These are phyloP conservation scores for Aspergillus quadricinctus DNA, from an alignment of 2,329 filamentous ascomycete species.

Conservation along the genomic window DNA sequence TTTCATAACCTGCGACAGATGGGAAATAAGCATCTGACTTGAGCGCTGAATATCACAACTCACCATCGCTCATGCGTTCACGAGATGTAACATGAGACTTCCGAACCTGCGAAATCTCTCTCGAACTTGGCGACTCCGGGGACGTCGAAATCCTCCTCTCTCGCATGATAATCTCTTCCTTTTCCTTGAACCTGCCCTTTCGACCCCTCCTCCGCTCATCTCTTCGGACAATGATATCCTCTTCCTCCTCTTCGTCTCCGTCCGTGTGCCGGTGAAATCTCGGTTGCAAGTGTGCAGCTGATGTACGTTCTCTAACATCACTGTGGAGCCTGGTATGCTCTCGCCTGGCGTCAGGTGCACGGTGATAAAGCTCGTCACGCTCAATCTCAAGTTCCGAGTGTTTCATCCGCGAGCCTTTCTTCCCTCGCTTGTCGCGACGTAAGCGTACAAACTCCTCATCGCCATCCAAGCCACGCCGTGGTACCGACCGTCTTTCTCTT, in stretches of 20 bases:
- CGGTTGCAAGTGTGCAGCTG: slow-evolving; percentile 6
- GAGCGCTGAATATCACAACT: slow-evolving; percentile 9
- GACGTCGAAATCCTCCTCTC: slow-evolving; percentile 29
- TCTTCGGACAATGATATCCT: slow-evolving; percentile 27
- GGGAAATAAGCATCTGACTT: not conserved
- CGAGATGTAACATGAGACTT: slow-evolving; percentile 70
- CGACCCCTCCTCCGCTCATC: slow-evolving; percentile 20
- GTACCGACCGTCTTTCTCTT: slow-evolving; percentile 5
- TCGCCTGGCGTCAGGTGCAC: not conserved
- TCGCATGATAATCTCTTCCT: slow-evolving; percentile 40
- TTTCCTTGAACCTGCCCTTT: slow-evolving; percentile 17
- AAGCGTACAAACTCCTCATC: slow-evolving; percentile 3
- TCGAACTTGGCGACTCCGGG: slow-evolving; percentile 50
- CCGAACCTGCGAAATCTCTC: slow-evolving; percentile 61
- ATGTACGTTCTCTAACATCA: slow-evolving; percentile 1
- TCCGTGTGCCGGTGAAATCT: slow-evolving; percentile 12
- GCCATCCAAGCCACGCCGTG: slow-evolving; percentile 1
- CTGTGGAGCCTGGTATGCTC: slow-evolving; percentile 8
- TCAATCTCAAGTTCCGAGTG: slow-evolving; percentile 7
- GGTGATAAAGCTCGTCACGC: slow-evolving; percentile 3
- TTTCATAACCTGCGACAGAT: slow-evolving; percentile 21
- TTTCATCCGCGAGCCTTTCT: not conserved
- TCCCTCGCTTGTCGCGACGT: slow-evolving; percentile 8
- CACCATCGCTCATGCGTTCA: slow-evolving; percentile 77
- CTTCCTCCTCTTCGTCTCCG: slow-evolving; percentile 24